Conservation (phyloP, 2,329 filamentous ascomycete species). For the Clonostachys byssicola region DNA sequence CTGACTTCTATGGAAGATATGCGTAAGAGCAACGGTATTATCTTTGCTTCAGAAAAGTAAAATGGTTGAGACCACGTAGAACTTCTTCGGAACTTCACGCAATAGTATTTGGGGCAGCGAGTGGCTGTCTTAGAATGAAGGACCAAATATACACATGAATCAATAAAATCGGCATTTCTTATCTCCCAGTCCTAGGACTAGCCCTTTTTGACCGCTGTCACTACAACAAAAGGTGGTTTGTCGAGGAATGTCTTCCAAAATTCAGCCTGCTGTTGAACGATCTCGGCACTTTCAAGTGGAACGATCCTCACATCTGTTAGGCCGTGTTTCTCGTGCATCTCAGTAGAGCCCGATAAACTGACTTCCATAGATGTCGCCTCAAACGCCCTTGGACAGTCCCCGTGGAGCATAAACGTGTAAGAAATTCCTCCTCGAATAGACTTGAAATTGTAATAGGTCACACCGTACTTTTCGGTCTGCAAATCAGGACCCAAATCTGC, state of each 20-base stretch:
- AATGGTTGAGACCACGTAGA: too few species aligned
- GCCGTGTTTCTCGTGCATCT: background rate
- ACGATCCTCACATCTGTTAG: background rate
- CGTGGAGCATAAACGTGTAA: background rate
- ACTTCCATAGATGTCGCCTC: background rate
- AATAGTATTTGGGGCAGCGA: too few species aligned
- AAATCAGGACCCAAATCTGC: background rate
- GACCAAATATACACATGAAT: too few species aligned
- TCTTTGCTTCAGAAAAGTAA: too few species aligned
- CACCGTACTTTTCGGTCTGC: slow-evolving; percentile 1
- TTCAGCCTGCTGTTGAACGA: background rate
- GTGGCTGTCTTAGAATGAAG: too few species aligned
- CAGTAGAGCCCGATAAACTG: background rate
- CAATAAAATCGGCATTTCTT: too few species aligned
- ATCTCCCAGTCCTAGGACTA: too few species aligned
- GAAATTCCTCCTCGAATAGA: background rate
- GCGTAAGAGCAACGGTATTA: too few species aligned
- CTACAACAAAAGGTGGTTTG: background rate
- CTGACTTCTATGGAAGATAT: too few species aligned
- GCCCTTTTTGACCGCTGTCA: background rate
- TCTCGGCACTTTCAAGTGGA: background rate
- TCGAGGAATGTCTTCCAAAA: background rate
- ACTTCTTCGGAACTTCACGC: too few species aligned
- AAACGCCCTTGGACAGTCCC: background rate
- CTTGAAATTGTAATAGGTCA: background rate